Conservation (phyloP, 2,329 filamentous ascomycete species). For the Penicillium sp. region DNA sequence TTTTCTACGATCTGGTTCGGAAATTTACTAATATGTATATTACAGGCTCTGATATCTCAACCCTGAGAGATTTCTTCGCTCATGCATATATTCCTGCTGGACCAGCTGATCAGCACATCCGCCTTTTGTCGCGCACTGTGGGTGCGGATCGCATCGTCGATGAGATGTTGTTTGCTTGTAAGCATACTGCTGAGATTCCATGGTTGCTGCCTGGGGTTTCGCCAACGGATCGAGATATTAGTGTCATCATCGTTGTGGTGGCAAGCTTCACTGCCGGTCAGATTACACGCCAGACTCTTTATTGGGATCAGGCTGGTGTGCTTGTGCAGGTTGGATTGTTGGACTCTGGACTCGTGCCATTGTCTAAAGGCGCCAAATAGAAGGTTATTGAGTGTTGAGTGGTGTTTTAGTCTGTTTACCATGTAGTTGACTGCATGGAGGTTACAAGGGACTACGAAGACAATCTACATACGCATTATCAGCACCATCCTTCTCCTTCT, state of each 20-base stretch:
- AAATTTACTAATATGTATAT: neutral
- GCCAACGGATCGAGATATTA: constrained; percentile 54
- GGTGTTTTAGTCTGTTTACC: neutral
- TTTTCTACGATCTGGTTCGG: neutral
- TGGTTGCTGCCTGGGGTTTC: constrained; percentile 57
- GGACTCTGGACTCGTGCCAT: constrained; percentile 53
- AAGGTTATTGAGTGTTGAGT: neutral
- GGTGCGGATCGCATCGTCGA: constrained; percentile 57
- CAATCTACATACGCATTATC: neutral
- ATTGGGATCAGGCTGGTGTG: constrained; percentile 63
- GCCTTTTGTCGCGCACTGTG: constrained; percentile 55
- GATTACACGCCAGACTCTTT: constrained; percentile 52
- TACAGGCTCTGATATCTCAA: constrained; percentile 21
- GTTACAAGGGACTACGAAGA: neutral
- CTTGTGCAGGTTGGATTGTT: constrained; percentile 58
- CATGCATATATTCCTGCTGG: constrained; percentile 53
- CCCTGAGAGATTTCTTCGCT: constrained; percentile 49
- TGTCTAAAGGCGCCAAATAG: neutral
- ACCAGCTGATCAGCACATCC: constrained; percentile 47
- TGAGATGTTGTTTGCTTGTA: constrained; percentile 55
- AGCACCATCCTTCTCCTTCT: neutral
- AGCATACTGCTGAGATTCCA: constrained; percentile 52
- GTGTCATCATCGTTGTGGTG: constrained; percentile 53
- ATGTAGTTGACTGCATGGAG: neutral
- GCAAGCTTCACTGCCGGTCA: constrained; percentile 38